Base-by-base conservation (phyloP, 139 green algal genomes). In the Spirogloea muscicola region DNA sequence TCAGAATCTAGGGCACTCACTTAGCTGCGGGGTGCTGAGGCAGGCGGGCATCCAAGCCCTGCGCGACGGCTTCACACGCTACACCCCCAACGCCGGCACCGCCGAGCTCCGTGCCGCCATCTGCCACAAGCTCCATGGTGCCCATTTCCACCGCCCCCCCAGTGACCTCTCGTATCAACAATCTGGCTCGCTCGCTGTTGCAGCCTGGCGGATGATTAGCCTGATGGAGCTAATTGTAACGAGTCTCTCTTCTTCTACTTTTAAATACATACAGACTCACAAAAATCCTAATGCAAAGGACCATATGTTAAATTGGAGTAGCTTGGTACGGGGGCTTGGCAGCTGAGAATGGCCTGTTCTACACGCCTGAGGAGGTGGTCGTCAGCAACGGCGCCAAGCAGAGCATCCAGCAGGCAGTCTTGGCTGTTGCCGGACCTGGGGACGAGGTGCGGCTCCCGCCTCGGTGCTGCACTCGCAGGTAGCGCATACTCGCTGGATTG, bases 311-410 rank as follows among this genome's bases (percentile, higher is more conserved):
- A n/a, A n/a, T n/a, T n/a, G n/a, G n/a, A n/a, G n/a, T n/a, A n/a
- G n/a, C n/a, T n/a, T n/a, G n/a, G n/a, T n/a, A n/a, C n/a, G n/a
- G n/a, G n/a, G n/a, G n/a, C n/a, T n/a, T n/a, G n/a, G 76, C 67
- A 75, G 70, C 33, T 0, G 94, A 97, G 59, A 97, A 98, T 74
- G 88, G 88, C 1, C 72, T 98, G 39, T 41, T 68, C 10, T 96
- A 97, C 72, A n/a, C 1, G 0, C 73, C 88, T 0, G 67, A 90
- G 5, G 89, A 96, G 72, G 88, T 98, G 6, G 87, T 98, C 10
- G 82, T 98, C 31, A 91, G 62, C 74, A 98, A 97, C 79, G 94
- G 93, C 34, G 93, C 93, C 65, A 98, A 97, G 85, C 93, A 98
- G 81, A 84, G 87, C 57, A 90, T 97, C 67, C 94, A 89, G 89